phyloP scores from a whole-genome alignment of 2,329 filamentous ascomycete species.

The Coleophoma cylindrospora region DNA sequence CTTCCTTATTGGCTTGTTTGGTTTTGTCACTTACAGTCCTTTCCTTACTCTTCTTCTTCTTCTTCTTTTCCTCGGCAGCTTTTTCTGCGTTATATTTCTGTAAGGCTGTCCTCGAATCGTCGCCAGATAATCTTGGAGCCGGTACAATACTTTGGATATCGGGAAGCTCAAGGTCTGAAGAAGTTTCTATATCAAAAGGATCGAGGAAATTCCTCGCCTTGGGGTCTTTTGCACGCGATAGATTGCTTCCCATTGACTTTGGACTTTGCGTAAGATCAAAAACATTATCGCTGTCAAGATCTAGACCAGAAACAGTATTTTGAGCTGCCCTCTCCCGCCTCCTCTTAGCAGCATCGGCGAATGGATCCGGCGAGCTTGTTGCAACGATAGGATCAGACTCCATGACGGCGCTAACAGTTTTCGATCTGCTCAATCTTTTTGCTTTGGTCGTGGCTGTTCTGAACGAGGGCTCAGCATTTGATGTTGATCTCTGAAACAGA shows the following conservation, averaged over 20 bases:
- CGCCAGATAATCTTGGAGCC: neutral
- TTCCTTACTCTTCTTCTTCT: neutral
- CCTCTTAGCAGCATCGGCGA: conserved; percentile 10
- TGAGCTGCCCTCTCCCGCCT: conserved; percentile 8
- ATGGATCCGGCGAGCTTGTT: conserved; percentile 23
- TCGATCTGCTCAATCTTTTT: conserved; percentile 28
- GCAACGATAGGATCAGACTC: conserved; percentile 19
- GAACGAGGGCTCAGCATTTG: conserved; percentile 31
- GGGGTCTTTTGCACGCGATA: neutral
- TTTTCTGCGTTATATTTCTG: conserved; percentile 6
- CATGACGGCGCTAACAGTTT: conserved; percentile 20
- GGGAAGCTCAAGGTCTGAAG: conserved; percentile 14
- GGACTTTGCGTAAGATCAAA: conserved; percentile 1
- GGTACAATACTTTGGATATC: conserved; percentile 6
- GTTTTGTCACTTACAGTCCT: conserved; percentile 7
- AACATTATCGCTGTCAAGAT: conserved; percentile 7
- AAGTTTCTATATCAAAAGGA: conserved; percentile 1
- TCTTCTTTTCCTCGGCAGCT: conserved; percentile 5
- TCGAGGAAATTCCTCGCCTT: neutral
- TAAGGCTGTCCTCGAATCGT: conserved; percentile 3
- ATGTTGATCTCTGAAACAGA: conserved; percentile 16
- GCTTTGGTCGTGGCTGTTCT: conserved; percentile 11
- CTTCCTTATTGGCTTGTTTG: conserved; percentile 9
- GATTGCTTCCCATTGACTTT: neutral
- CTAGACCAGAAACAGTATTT: conserved; percentile 6